Conservation (phyloP, 1,139 yeast species). For the Yamadazyma sp. region DNA sequence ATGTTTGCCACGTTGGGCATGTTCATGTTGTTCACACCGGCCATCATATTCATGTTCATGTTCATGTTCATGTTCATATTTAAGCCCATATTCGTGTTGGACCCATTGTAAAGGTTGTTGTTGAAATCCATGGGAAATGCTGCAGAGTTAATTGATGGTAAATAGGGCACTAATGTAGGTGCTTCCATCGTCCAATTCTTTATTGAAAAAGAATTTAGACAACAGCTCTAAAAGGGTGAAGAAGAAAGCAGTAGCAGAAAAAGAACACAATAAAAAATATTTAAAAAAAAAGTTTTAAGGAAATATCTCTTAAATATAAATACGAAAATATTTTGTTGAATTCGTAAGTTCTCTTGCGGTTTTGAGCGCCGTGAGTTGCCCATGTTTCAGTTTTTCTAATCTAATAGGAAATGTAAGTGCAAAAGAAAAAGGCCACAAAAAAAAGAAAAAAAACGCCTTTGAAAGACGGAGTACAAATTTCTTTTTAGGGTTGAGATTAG, state of each 20-base stretch:
- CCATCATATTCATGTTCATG: neutral
- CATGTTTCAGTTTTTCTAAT: neutral
- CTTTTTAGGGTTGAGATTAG: neutral
- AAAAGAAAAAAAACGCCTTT: neutral
- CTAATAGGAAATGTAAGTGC: neutral
- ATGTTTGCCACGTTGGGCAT: neutral
- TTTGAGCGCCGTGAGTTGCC: neutral
- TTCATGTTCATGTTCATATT: slow-evolving; percentile 1
- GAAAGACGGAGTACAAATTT: neutral
- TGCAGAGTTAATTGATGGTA: slow-evolving; percentile 15
- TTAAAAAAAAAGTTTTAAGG: neutral
- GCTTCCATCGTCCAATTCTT: slow-evolving; percentile 13
- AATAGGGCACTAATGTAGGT: slow-evolving; percentile 16
- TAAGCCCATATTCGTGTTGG: neutral
- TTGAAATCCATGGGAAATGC: slow-evolving; percentile 15
- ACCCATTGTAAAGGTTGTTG: slow-evolving; percentile 4
- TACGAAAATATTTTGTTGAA: slow-evolving; percentile 12
- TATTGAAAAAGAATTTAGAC: neutral
- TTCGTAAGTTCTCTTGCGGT: slow-evolving; percentile 4
- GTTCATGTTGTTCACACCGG: neutral
- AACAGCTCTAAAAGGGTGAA: too few species aligned
- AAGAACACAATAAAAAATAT: neutral
- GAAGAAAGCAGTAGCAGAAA: neutral
- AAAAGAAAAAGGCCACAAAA: neutral
- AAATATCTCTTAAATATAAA: slow-evolving; percentile 13